Percentiles rank a stretch among this genome's conserved stretches.
These are phyloP conservation scores for Halocafeteria seosinensis DNA, from an alignment of 108 stramenopile species.

Conservation along the genomic window DNA sequence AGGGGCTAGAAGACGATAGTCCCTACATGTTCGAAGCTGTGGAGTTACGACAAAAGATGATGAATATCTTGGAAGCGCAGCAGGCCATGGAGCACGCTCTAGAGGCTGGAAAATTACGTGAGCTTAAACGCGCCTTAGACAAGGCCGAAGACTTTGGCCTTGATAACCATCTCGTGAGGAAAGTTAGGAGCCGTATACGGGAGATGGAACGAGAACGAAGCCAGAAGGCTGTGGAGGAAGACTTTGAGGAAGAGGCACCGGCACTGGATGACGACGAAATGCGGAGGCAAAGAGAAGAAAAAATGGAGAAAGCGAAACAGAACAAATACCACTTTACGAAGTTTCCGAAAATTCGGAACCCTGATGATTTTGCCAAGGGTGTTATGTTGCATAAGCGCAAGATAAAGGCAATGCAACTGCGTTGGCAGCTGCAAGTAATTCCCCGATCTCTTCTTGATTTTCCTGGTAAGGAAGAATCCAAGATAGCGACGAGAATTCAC, in stretches of 20 bases:
- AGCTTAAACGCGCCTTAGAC: constrained; percentile 34
- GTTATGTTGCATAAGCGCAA: constrained; percentile 32
- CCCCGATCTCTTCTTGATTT: constrained; percentile 36
- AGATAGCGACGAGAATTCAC: constrained; percentile 35
- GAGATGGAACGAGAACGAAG: constrained; percentile 23
- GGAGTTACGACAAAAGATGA: constrained; percentile 13
- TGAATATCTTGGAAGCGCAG: constrained; percentile 30
- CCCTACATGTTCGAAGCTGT: not conserved
- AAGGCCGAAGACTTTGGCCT: constrained; percentile 34
- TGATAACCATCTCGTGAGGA: constrained; percentile 18
- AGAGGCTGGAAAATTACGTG: constrained; percentile 8
- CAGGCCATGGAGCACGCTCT: constrained; percentile 21
- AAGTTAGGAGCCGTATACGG: constrained; percentile 16
- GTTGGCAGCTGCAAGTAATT: constrained; percentile 33
- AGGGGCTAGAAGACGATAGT: not conserved
- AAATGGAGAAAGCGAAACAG: constrained; percentile 18
- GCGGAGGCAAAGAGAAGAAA: constrained; percentile 22
- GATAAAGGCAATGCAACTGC: constrained; percentile 34
- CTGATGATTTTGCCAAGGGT: constrained; percentile 39
- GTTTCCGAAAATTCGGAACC: constrained; percentile 31
- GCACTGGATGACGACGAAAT: constrained; percentile 24
- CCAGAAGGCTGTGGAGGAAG: constrained; percentile 18
- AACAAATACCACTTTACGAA: constrained; percentile 33
- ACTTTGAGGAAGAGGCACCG: constrained; percentile 13
- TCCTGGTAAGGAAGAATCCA: constrained; percentile 23